Base-by-base conservation (phyloP, 78 protist species). In the Dictyostelium firmibasis region DNA sequence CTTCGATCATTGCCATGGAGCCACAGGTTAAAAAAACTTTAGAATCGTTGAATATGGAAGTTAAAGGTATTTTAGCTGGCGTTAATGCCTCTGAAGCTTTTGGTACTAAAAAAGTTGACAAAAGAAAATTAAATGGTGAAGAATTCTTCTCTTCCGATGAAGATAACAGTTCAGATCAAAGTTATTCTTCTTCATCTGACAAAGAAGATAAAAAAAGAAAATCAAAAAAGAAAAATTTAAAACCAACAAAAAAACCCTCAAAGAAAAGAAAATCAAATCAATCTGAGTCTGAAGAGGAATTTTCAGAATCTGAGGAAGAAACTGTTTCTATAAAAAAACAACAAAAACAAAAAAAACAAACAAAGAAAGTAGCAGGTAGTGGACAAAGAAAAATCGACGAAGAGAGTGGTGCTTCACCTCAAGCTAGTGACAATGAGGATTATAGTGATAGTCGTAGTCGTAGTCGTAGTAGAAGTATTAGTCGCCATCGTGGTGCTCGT, bases 11-110 rank as follows among this genome's bases (percentile, higher is more conserved):
- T 8, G n/a, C 43, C 3, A 14, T 87, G 16, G 38, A 78, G 9
- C 93, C 93, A 3, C 70, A 79, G 43, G 93, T 43, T 14, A 87
- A 78, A 27, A 87, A 78, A 67, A 14, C 57, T 14, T 10, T 79
- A 0, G 93, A 87, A 43, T 29, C 93, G 13, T 64, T 87, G 5
- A 60, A 62, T 67, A 60, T 78, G 64, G 93, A 76, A 14, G 74
- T 78, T 31, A 87, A 64, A 78, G 18, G 44, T 13, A 11, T 27
- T 10, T 29, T 87, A 38, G 33, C 93, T 11, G 20, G 50, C 29
- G 43, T 87, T 16, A 31, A 31, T 64, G 38, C 47, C 43, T 64
- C 69, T 0, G 44, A 31, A 16, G 93, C 93, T 20, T 87, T 87
- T 47, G 18, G 53, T 11, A 79, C 86, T 18, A 20, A n/a, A 23